A percentile compares a stretch with the other conserved stretches of the same genome.
Conservation (phyloP, 768 basidiomycete species). For the Phylloporus arenicola region DNA sequence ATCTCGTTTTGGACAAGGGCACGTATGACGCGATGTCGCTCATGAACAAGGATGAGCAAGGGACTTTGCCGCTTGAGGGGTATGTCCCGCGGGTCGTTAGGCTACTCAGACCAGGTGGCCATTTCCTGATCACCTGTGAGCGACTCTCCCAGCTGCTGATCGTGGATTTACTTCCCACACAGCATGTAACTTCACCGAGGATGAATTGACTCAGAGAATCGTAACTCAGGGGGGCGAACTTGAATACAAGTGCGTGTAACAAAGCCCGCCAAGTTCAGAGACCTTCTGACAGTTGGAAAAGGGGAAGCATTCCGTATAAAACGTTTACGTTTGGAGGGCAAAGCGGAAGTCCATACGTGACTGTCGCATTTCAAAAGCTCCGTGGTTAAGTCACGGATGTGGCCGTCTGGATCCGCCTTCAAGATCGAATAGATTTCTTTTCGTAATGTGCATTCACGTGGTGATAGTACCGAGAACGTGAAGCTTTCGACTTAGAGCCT, state of each 20-base stretch:
- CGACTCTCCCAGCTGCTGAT: background rate
- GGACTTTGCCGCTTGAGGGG: conserved; percentile 44
- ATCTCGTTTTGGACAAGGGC: conserved; percentile 80
- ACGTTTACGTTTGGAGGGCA: conserved; percentile 74
- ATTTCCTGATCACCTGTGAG: conserved; percentile 79
- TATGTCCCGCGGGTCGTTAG: conserved; percentile 56
- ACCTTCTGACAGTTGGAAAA: conserved; percentile 25
- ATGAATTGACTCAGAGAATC: conserved; percentile 59
- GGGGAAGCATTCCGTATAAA: conserved; percentile 70
- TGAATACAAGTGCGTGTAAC: conserved; percentile 53
- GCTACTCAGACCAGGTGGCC: conserved; percentile 60
- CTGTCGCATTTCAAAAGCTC: conserved; percentile 60
- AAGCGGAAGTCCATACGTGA: conserved; percentile 64
- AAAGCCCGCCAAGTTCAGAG: background rate
- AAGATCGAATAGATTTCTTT: background rate
- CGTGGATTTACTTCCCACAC: background rate
- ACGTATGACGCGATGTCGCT: conserved; percentile 84
- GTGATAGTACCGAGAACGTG: background rate
- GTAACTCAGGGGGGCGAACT: conserved; percentile 43
- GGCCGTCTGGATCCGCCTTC: background rate
- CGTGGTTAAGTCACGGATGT: background rate
- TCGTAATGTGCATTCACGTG: background rate
- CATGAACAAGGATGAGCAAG: conserved; percentile 51
- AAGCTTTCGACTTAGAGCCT: conserved; percentile 13
- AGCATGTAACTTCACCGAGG: conserved; percentile 86